phyloP scores from a whole-genome alignment of 2,329 filamentous ascomycete genomes.

The Cladosporium velox region DNA sequence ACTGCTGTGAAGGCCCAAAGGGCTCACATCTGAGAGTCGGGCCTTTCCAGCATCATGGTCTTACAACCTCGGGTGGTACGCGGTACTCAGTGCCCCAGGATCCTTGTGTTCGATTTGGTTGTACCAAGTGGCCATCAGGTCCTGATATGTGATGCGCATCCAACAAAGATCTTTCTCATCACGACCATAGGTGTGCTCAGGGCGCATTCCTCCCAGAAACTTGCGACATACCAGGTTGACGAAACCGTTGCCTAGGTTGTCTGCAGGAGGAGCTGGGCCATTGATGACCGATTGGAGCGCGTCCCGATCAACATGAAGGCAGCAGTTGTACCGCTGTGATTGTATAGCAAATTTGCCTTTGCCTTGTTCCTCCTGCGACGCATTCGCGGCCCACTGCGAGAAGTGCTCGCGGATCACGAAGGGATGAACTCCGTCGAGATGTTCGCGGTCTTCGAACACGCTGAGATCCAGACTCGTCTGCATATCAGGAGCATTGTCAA shows the following conservation, averaged over 20 bases:
- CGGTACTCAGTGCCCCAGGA: constrained; percentile 16
- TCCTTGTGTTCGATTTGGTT: constrained; percentile 2
- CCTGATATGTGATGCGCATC: constrained; percentile 20
- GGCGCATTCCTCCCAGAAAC: constrained; percentile 8
- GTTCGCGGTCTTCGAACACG: constrained; percentile 24
- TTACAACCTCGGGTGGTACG: constrained; percentile 18
- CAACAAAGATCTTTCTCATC: constrained; percentile 15
- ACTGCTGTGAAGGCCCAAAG: too few species aligned
- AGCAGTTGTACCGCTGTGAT: constrained; percentile 25
- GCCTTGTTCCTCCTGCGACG: constrained; percentile 22
- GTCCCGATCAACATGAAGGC: constrained; percentile 24
- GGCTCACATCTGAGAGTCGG: background rate
- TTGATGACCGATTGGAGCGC: constrained; percentile 22
- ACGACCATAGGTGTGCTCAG: constrained; percentile 11
- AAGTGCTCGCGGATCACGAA: constrained; percentile 24
- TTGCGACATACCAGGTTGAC: constrained; percentile 17
- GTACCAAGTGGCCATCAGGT: constrained; percentile 19
- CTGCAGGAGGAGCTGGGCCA: constrained; percentile 7
- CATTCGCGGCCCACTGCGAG: constrained; percentile 11
- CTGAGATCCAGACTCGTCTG: constrained; percentile 16
- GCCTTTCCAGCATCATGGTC: background rate
- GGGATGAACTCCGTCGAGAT: constrained; percentile 4
- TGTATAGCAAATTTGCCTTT: background rate
- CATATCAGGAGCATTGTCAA: constrained; percentile 24
- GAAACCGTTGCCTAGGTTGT: constrained; percentile 7